phyloP scores from a whole-genome alignment of 2,329 filamentous ascomycete species.

The Penicillium griseofulvum region DNA sequence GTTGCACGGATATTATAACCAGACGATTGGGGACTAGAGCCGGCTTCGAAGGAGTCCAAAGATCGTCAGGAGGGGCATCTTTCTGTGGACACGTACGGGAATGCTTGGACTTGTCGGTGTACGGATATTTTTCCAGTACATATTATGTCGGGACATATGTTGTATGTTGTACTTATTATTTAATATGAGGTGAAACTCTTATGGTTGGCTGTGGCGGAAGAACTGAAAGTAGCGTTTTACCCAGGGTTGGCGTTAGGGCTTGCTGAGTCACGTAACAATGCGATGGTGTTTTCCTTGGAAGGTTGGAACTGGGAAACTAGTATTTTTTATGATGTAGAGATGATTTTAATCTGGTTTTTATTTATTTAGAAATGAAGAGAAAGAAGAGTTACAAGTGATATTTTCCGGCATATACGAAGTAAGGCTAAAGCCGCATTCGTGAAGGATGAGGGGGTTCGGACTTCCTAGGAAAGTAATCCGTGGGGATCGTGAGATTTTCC shows the following conservation, averaged over 20 bases:
- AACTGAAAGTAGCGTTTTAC: background rate
- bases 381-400: background rate
- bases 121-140: background rate
- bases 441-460: conserved; percentile 22
- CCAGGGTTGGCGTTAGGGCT: background rate
- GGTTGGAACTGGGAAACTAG: background rate
- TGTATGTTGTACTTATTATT: background rate
- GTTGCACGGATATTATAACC: background rate
- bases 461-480: conserved; percentile 25
- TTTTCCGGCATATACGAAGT: too few relatives aligned
- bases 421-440: background rate
- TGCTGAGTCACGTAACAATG: background rate
- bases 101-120: conserved; percentile 11
- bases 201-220: background rate
- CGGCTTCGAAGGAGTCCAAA: conserved; percentile 5
- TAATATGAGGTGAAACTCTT: too few relatives aligned
- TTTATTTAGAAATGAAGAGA: background rate
- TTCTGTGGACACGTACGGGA: conserved; percentile 1
- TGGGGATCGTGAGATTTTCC: conserved; percentile 25
- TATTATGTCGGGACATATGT: conserved; percentile 1
- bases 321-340: background rate
- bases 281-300: background rate
- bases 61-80: conserved; percentile 9
- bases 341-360: background rate
- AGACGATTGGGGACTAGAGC: conserved; percentile 1